These are phyloP conservation scores for Blastocystis sp. DNA, from an alignment of 352 stramenopile species.

Conservation along the genomic window DNA sequence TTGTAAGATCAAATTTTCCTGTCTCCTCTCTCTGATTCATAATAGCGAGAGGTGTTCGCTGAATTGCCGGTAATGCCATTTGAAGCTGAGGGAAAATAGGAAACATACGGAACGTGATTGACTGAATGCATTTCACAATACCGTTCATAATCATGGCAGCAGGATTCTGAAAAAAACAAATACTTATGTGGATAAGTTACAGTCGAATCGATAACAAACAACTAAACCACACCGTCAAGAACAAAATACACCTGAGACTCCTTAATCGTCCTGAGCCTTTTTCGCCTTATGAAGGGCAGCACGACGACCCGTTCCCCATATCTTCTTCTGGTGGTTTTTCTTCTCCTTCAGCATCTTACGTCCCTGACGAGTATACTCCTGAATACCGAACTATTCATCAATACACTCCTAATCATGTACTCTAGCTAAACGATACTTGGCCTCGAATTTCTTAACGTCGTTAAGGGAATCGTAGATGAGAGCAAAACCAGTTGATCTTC, in stretches of 20 bases:
- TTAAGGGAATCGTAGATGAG: slow-evolving; percentile 68
- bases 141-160: slow-evolving; percentile 3
- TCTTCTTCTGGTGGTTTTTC: slow-evolving; percentile 68
- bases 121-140: slow-evolving; percentile 8
- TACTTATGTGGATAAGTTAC: no score
- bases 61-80: not conserved
- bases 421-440: slow-evolving; percentile 66
- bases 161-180: not conserved
- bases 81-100: slow-evolving; percentile 54
- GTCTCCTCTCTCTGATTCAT: not conserved
- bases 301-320: slow-evolving; percentile 68
- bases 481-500: slow-evolving; percentile 57
- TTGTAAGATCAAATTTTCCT: not conserved
- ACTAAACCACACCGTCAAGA: slow-evolving; percentile 41
- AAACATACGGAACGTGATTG: slow-evolving; percentile 23
- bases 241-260: not conserved
- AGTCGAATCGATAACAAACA: slow-evolving; percentile 37
- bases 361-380: slow-evolving; percentile 51
- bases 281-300: slow-evolving; percentile 68
- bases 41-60: not conserved
- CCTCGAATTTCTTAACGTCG: slow-evolving; percentile 67
- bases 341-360: slow-evolving; percentile 69
- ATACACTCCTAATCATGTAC: not conserved
- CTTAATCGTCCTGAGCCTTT: slow-evolving; percentile 68
- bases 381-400: slow-evolving; percentile 52